A percentile compares a stretch with the other conserved stretches of the same genome.
Evolutionary conservation across 2,329 filamentous ascomycete genomes (phyloP).

Genomic region (Fusarium cyanostomum): DNA sequence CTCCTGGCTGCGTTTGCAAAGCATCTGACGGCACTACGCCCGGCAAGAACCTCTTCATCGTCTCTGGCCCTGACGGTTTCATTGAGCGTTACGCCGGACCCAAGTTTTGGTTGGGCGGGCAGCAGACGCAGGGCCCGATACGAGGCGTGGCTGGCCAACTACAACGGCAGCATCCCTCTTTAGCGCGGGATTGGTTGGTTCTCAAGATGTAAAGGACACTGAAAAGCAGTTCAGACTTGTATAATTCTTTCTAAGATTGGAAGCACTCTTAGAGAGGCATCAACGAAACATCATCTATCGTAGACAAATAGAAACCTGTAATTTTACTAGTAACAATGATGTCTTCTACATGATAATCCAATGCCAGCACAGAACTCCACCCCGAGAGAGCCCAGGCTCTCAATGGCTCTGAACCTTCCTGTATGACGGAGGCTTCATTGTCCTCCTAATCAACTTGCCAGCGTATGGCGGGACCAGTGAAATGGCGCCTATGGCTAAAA

Average conservation of each 20-base stretch:
- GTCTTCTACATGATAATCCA: conserved; percentile 34
- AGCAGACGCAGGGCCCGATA: conserved; percentile 78
- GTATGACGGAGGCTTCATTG: conserved; percentile 91
- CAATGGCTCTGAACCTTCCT: conserved; percentile 85
- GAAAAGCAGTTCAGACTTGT: not conserved
- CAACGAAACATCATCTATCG: conserved; percentile 16
- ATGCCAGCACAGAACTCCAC: conserved; percentile 29
- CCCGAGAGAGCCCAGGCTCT: conserved; percentile 19
- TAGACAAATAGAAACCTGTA: conserved; percentile 22
- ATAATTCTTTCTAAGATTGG: conserved; percentile 5
- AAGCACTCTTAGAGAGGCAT: conserved; percentile 19
- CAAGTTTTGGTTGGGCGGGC: conserved; percentile 78
- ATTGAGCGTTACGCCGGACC: conserved; percentile 80
- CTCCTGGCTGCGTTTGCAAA: conserved; percentile 41
- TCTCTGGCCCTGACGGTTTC: conserved; percentile 93
- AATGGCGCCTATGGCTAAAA: conserved; percentile 80
- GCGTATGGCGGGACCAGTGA: conserved; percentile 88
- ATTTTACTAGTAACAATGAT: conserved; percentile 24
- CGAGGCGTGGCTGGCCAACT: conserved; percentile 73
- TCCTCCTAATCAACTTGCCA: conserved; percentile 84
- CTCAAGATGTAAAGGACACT: conserved; percentile 57
- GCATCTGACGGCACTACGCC: conserved; percentile 34
- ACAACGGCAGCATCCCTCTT: conserved; percentile 54
- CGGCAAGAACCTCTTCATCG: conserved; percentile 75
- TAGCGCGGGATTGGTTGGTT: conserved; percentile 59